Conservation (phyloP, 2,329 filamentous ascomycete species). For the Aspergillus sergii region DNA sequence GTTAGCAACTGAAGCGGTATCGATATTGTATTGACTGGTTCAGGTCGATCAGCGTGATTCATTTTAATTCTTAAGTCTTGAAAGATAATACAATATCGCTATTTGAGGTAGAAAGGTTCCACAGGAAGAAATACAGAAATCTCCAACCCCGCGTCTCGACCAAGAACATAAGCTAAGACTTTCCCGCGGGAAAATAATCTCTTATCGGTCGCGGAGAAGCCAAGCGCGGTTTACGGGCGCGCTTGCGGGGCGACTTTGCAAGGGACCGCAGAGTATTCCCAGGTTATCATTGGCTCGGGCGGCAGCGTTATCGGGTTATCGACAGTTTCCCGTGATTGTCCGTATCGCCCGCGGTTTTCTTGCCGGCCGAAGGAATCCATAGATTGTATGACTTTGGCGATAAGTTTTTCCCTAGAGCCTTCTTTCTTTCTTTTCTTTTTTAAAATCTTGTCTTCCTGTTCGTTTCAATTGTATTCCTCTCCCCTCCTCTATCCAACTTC, state of each 20-base stretch:
- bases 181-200: conserved; percentile 20
- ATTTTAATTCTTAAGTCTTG: background rate
- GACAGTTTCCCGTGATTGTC: conserved; percentile 20
- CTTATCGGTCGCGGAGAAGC: conserved; percentile 10
- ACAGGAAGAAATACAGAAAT: too few relatives aligned
- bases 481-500: background rate
- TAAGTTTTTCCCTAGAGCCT: background rate
- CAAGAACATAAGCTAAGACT: background rate
- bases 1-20: background rate
- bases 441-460: conserved; percentile 9
- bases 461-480: conserved; percentile 5
- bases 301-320: conserved; percentile 16
- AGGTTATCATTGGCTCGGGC: conserved; percentile 13
- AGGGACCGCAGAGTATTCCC: background rate
- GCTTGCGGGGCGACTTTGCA: conserved; percentile 1
- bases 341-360: conserved; percentile 23
- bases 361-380: conserved; percentile 7
- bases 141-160: background rate
- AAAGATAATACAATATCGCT: background rate
- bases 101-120: background rate
- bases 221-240: conserved; percentile 6
- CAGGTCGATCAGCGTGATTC: background rate
- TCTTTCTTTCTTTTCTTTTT: conserved; percentile 7
- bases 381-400: conserved; percentile 2
- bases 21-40: background rate